Percentiles rank a stretch among this genome's conserved stretches.
Conservation (phyloP, 371 early-diverging fungal genomes). For the Apophysomyces sp. region DNA sequence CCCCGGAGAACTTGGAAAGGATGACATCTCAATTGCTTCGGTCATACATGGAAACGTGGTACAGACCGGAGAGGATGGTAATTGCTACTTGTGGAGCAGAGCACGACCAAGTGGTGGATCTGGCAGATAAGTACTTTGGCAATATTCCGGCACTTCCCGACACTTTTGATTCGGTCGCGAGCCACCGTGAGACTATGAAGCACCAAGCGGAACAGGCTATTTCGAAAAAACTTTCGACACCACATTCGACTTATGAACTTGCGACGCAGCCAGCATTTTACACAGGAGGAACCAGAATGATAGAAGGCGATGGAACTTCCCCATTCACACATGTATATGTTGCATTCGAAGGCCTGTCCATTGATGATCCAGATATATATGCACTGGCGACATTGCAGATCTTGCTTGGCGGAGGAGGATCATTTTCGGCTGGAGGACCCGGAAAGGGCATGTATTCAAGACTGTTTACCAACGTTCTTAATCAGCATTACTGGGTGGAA, state of each 20-base stretch:
- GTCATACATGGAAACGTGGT: conserved; percentile 77
- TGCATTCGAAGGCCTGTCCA: conserved; percentile 83
- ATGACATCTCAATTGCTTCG: conserved; percentile 72
- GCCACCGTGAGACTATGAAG: conserved; percentile 31
- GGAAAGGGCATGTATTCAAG: conserved; percentile 99
- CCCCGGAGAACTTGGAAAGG: conserved; percentile 58
- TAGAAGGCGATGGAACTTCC: conserved; percentile 64
- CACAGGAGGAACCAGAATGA: conserved; percentile 79
- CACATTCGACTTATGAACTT: conserved; percentile 21
- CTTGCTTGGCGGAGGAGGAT: conserved; percentile 94
- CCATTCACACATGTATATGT: conserved; percentile 86
- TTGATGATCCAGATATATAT: conserved; percentile 88
- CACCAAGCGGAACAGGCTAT: conserved; percentile 16
- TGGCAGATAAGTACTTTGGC: conserved; percentile 69
- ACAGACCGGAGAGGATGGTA: conserved; percentile 88
- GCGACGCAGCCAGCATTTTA: conserved; percentile 65
- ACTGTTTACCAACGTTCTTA: conserved; percentile 91
- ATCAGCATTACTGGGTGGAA: conserved; percentile 93
- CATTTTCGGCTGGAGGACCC: conserved; percentile 97
- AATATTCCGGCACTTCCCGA: conserved; percentile 40
- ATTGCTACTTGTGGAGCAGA: conserved; percentile 88
- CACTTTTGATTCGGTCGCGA: conserved; percentile 31
- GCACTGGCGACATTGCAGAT: conserved; percentile 88
- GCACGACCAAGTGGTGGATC: conserved; percentile 78
- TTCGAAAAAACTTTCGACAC: neutral